Conservation (phyloP, 2,329 filamentous ascomycete species). For the Fusarium sp. region DNA sequence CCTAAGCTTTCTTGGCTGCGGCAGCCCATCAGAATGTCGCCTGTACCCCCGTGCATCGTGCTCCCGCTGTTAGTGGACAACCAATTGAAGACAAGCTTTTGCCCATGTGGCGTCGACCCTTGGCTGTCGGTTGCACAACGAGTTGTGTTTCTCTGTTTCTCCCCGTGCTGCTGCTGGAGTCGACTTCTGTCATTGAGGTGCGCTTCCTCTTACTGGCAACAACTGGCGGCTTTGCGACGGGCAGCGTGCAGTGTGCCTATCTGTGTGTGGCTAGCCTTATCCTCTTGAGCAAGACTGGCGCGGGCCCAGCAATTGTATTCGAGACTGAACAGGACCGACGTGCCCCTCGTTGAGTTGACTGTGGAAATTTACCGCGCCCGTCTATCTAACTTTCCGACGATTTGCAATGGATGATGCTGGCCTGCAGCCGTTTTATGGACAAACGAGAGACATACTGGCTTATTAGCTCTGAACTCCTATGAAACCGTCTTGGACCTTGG, state of each 20-base stretch:
- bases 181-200: conserved; percentile 15
- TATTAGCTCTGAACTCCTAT: conserved; percentile 24
- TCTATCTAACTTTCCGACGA: conserved; percentile 16
- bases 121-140: conserved; percentile 43
- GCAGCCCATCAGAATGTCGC: conserved; percentile 51
- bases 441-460: conserved; percentile 33
- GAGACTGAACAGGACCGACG: conserved; percentile 25
- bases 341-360: conserved; percentile 25
- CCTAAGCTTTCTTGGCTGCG: conserved; percentile 20
- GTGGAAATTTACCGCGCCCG: conserved; percentile 32
- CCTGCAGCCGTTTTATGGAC: conserved; percentile 24
- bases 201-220: conserved; percentile 17
- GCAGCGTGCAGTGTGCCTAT: conserved; percentile 38
- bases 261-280: conserved; percentile 38
- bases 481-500: conserved; percentile 17
- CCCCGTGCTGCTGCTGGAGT: conserved; percentile 13
- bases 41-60: conserved; percentile 51
- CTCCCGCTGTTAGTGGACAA: conserved; percentile 51
- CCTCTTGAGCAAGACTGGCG: conserved; percentile 23
- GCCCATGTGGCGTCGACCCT: conserved; percentile 48
- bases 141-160: conserved; percentile 9
- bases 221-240: conserved; percentile 32
- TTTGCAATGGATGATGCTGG: conserved; percentile 39
- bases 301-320: conserved; percentile 15
- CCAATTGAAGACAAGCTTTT: conserved; percentile 47